Percentiles rank a stretch among this genome's conserved stretches.
Conservation (phyloP, 2,329 filamentous ascomycete species). For the Fusarium sp. region DNA sequence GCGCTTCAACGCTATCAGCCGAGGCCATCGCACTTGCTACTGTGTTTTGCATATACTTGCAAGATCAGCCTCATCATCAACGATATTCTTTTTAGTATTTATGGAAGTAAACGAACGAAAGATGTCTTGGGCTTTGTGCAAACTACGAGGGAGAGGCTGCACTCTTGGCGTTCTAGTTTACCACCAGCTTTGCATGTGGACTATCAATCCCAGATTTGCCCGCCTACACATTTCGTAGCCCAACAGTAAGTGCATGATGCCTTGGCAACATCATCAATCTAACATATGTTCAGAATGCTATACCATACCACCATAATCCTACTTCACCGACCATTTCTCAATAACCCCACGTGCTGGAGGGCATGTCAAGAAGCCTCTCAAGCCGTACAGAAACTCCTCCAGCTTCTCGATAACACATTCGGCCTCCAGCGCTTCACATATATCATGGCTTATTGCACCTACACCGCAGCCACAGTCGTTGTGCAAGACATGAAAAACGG, state of each 20-base stretch:
- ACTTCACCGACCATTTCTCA: not conserved
- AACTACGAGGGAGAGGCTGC: not conserved
- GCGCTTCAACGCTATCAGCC: not conserved
- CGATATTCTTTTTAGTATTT: not conserved
- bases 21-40: not conserved
- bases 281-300: not conserved
- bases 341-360: not conserved
- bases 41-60: not conserved
- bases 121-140: not conserved
- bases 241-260: not conserved
- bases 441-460: constrained; percentile 3
- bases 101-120: not conserved
- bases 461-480: not conserved
- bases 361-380: not conserved
- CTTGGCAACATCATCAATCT: fast-evolving
- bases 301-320: not conserved
- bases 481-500: not conserved
- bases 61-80: not conserved
- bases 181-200: fast-evolving
- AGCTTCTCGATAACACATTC: not conserved
- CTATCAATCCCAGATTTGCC: not conserved
- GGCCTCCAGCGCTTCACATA: not conserved
- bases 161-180: not conserved
- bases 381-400: not conserved
- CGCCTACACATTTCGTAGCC: not conserved